Conservation (phyloP, 495 filamentous ascomycete genomes). For the Penicillium turbatum region DNA sequence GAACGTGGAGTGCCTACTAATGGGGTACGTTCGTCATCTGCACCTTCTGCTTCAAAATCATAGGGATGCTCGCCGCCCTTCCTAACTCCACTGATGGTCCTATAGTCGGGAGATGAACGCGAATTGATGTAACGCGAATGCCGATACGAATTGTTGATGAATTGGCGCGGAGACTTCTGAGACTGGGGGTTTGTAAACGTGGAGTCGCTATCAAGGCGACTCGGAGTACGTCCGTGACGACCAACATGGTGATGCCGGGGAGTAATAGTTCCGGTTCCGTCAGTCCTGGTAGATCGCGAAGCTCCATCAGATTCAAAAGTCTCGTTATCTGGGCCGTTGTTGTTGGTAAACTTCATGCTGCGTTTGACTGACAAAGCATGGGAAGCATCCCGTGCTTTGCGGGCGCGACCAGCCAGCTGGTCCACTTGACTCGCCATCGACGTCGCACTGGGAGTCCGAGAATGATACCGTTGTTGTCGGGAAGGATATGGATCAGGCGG, state of each 20-base stretch:
- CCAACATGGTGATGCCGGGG: conserved; percentile 72
- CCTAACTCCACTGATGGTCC: conserved; percentile 43
- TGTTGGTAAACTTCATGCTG: conserved; percentile 97
- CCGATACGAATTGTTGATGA: conserved; percentile 33
- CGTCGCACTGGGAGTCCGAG: conserved; percentile 89
- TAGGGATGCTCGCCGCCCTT: conserved; percentile 57
- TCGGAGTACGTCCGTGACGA: conserved; percentile 58
- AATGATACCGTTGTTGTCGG: conserved; percentile 81
- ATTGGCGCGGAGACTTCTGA: conserved; percentile 59
- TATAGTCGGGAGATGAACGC: conserved; percentile 36
- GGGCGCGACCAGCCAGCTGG: conserved; percentile 59
- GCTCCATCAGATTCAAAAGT: conserved; percentile 59
- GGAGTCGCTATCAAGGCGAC: conserved; percentile 74
- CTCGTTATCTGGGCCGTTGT: conserved; percentile 55
- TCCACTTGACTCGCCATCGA: conserved; percentile 82
- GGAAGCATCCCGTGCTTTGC: conserved; percentile 59
- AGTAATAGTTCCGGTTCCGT: conserved; percentile 60
- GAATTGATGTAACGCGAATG: conserved; percentile 33
- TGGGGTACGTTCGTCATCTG: conserved; percentile 88
- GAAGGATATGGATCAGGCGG: conserved; percentile 73
- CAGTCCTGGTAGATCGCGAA: conserved; percentile 50
- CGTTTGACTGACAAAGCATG: conserved; percentile 74
- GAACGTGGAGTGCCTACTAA: conserved; percentile 65
- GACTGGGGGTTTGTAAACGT: conserved; percentile 42
- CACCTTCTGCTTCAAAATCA: conserved; percentile 69